These are phyloP conservation scores for Hymenoscyphus infarciens DNA, from an alignment of 2,329 filamentous ascomycete species.

Conservation along the genomic window DNA sequence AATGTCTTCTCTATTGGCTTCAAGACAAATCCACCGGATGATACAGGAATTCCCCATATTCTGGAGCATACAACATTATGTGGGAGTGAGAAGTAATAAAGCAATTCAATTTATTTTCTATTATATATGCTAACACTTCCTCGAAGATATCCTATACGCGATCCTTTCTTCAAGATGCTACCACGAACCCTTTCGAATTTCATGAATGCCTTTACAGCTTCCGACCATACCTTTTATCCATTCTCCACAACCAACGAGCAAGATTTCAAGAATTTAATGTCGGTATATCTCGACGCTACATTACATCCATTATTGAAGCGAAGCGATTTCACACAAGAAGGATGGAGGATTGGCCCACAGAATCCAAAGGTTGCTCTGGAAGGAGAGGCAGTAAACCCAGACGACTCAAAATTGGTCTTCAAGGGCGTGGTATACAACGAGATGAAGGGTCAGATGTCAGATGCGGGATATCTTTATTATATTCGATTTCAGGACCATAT, in stretches of 20 bases:
- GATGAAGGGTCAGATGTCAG: constrained; percentile 99
- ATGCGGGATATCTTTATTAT: constrained; percentile 93
- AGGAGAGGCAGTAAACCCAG: constrained; percentile 41
- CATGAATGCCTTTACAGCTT: constrained; percentile 98
- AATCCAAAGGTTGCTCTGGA: constrained; percentile 58
- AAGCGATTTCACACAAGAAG: constrained; percentile 92
- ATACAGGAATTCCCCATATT: constrained; percentile 94
- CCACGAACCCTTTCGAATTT: constrained; percentile 98
- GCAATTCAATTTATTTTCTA: constrained; percentile 8
- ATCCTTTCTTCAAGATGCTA: constrained; percentile 99
- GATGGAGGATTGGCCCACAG: constrained; percentile 92
- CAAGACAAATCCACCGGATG: constrained; percentile 97
- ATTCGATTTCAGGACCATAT: constrained; percentile 93
- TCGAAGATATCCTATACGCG: constrained; percentile 84
- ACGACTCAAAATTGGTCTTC: constrained; percentile 75
- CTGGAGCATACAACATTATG: constrained; percentile 96
- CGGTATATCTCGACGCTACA: constrained; percentile 93
- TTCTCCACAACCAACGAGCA: constrained; percentile 95
- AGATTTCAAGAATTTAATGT: constrained; percentile 94
- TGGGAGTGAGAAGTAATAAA: constrained; percentile 78
- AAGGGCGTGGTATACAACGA: constrained; percentile 99
- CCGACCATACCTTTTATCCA: constrained; percentile 95
- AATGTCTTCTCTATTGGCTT: constrained; percentile 99
- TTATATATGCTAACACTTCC: constrained; percentile 32
- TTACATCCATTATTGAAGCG: constrained; percentile 84